Evolutionary conservation across 805 yeast species (phyloP), one percentile per base, ranked within the genome.

Genomic region (Priceomyces melissophilus): DNA sequence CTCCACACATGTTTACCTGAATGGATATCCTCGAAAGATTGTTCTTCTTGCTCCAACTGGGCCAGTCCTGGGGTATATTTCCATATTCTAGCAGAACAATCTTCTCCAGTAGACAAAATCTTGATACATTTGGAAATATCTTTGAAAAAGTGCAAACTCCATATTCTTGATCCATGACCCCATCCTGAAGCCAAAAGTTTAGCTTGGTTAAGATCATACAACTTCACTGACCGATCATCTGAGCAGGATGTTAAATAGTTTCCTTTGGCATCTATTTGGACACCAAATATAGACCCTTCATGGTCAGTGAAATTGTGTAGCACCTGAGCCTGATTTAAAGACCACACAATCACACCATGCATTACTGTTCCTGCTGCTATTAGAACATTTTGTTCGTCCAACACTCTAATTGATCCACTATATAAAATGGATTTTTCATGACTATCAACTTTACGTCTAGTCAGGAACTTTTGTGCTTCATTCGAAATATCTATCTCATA

Each of bases 131-230:
- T 29, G 4, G 65, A 59, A 49, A 55, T 48, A n/a, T 45, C 41
- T 3, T 45, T 43, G 43, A 67, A 75, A 55, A 87, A 87, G 37
- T 71, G 71, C 34, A 91, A 65, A 32, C 77, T 75, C 99, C 99
- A 93, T 31, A 93, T 90, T 56, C 99, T 76, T 0, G 98, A 91
- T 1, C 85, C 82, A 57, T 93, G 99, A 10, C 98, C 99, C 97
- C 97, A 93, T 0, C 96, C 97, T 20, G 81, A 77, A 1, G 91
- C 84, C 30, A 85, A 50, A 27, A 80, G 61, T 9, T 63, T 51
- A 1, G 95, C 91, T 1, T 76, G 55, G 5, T 53, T 53, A 45
- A 83, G 64, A 50, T 79, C 79, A 82, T 89, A 89, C 4, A 91
- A 57, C 42, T 81, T 83, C 40, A 93, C 80, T 0, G 96, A 86